Evolutionary conservation across 768 basidiomycete genomes (phyloP), one percentile per base, ranked within the genome.

Genomic region (Suillus alpinus): DNA sequence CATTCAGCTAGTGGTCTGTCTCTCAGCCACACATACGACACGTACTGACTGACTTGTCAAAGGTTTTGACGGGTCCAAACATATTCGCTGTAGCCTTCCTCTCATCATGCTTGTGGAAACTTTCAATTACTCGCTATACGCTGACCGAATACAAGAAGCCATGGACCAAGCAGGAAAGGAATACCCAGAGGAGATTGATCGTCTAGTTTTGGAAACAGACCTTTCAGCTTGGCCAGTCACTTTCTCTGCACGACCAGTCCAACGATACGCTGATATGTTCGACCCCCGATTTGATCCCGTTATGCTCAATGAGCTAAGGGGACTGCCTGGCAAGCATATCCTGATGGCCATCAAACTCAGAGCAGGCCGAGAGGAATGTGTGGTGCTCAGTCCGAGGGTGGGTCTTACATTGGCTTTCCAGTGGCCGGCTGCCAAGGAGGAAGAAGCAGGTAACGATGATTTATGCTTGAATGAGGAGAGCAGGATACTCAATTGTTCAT

Each of bases 111-210:
- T 52, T 13, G 34, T 36, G 51, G 51, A 52, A 16, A 52, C 51
- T 4, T 53, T 53, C 52, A 53, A 53, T 20, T 53, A 53, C 34
- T 23, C 52, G 34, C 20, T 53, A 53, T 53, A 53, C 36, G 52
- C 52, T 53, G 52, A 53, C 20, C 52, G 34, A 53, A 53, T 53
- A 53, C 52, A 53, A 53, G 52, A 53, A 36, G 52, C 52, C 23
- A 53, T 53, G 34, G 52, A 37, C 16, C 34, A 10, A 37, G 52
- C 34, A 37, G 20, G 34, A 37, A 36, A 20, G 14, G 20, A 23
- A 9, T 53, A 53, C 52, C 52, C 52, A 10, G 14, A 37, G 13
- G 52, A 53, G 23, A 37, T 14, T 3, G 52, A 37, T 16, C 36
- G 36, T 37, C 34, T 37, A 37, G 34, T 36, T 16, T 23, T 53